phyloP scores from a whole-genome alignment of 1,284 basidiomycete species.

The Volvariella volvacea region DNA sequence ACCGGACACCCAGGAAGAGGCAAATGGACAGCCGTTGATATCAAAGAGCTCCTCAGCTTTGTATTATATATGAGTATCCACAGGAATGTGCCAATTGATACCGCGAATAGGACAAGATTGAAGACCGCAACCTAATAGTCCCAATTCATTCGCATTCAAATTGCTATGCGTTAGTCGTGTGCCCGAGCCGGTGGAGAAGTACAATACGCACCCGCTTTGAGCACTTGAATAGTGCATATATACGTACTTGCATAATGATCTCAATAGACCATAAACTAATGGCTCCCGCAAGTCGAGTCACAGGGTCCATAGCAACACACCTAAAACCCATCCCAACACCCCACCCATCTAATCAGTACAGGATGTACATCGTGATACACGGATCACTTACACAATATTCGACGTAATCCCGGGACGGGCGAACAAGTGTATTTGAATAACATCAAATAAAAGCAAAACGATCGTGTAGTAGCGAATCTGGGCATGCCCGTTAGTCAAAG shows the following conservation, averaged over 20 bases:
- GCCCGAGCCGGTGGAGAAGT: not conserved
- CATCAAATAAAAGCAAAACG: conserved; percentile 30
- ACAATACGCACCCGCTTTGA: conserved; percentile 24
- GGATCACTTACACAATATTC: conserved; percentile 21
- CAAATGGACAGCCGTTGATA: conserved; percentile 25
- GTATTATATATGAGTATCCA: conserved; percentile 31
- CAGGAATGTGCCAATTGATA: conserved; percentile 29
- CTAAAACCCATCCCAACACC: conserved; percentile 13
- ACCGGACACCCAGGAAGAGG: conserved; percentile 36
- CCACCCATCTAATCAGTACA: not conserved
- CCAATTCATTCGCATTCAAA: not conserved
- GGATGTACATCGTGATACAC: not conserved
- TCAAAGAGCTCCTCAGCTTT: conserved; percentile 22
- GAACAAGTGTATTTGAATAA: conserved; percentile 34
- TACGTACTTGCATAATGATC: conserved; percentile 34
- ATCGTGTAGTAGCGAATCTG: conserved; percentile 40
- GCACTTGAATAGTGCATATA: conserved; percentile 30
- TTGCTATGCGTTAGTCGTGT: not conserved
- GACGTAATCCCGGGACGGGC: conserved; percentile 22
- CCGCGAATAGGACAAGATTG: conserved; percentile 28
- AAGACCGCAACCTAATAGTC: conserved; percentile 25
- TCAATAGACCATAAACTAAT: conserved; percentile 35
- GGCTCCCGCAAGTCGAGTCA: conserved; percentile 29
- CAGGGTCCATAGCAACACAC: conserved; percentile 30
- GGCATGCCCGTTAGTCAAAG: not conserved